Base-by-base conservation (phyloP, 768 basidiomycete genomes). In the Hygrophoropsis aurantiaca region DNA sequence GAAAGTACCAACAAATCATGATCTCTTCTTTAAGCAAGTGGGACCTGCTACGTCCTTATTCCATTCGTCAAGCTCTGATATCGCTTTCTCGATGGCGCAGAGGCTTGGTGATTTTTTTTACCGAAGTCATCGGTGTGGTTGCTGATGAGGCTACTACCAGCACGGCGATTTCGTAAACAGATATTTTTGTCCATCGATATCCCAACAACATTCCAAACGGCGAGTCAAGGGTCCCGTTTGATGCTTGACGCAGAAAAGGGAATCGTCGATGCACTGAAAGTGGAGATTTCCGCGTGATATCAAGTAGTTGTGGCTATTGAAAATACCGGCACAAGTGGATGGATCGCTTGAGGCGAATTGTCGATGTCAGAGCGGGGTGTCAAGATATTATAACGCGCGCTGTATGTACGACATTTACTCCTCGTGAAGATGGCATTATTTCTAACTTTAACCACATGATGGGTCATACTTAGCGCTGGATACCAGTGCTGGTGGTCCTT, bases 181-280 rank as follows among this genome's bases (percentile, higher is more conserved):
- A 80, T 92, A 44, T 87, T 87, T 66, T 60, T 91, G 65, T 84
- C 85, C 15, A 71, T 90, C 16, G 88, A 90, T 70, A 50, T 82
- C 43, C 68, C 68, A 7, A 59, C 66, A 16, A 55, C 58, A 18
- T 53, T 64, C 51, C 59, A 71, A 50, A 58, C 75, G 11, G 57
- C 78, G 61, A 75, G 75, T 43, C 71, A 78, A 51, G 79, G 78
- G 20, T 64, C 71, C 13, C 67, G 64, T 62, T 41, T 84, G 48
- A 30, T 78, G 56, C 58, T 84, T 34, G 78, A 75, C 45, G 79
- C 78, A 42, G 88, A 91, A 64, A 81, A 74, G 62, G 79, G 74
- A 19, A 70, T 87, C 43, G 70, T 86, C 11, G 71, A 66, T 45
- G 64, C 66, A 32, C 54, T 85, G 58, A 67, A 69, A 18, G 43